Evolutionary conservation across 1,139 yeast genomes (phyloP), one percentile per base, ranked within the genome.

Genomic region (Kodamaea plutei): DNA sequence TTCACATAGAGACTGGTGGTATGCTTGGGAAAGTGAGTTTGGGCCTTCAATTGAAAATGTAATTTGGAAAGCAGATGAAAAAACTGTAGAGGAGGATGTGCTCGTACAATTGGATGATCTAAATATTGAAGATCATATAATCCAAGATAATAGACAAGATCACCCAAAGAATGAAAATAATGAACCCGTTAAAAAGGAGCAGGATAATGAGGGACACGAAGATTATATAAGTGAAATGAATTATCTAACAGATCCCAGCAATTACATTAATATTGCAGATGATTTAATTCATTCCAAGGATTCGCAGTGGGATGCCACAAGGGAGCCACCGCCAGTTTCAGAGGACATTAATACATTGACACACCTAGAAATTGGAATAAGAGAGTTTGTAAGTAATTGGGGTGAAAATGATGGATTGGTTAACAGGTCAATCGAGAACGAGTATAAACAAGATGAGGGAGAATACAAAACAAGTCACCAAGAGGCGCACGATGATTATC

Each of bases 1-100:
- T 52, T 45, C 20, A 23, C 63, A 58, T 37, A 48, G 44, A 23
- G 56, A 52, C 29, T 71, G 76, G 74, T 70, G 76, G 76, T 43
- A 47, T n/a, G 47, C 53, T 15, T 69, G 72, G 71, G 43, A 51
- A 28, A 52, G 50, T 13, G 53, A 55, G 35, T 69, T 58, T 37
- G 59, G 20, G 20, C 9, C 8, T 17, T 7, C 20, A 7, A 17
- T 17, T 17, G 7, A 9, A 9, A 7, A 17, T 9, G 20, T 9
- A 7, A 17, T 17, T 17, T 17, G 20, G 20, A 7, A 17, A 7
- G 20, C 20, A 7, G 20, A 17, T 7, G 20, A 17, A 7, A 7
- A 17, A 17, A 9, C 7, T 17, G 20, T 7, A 17, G 9, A 7
- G 20, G 20, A 17, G 9, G 9, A 17, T 17, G 20, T 9, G 20